Conservation (phyloP, 1,284 basidiomycete species). For the Clitocybe nebularis region DNA sequence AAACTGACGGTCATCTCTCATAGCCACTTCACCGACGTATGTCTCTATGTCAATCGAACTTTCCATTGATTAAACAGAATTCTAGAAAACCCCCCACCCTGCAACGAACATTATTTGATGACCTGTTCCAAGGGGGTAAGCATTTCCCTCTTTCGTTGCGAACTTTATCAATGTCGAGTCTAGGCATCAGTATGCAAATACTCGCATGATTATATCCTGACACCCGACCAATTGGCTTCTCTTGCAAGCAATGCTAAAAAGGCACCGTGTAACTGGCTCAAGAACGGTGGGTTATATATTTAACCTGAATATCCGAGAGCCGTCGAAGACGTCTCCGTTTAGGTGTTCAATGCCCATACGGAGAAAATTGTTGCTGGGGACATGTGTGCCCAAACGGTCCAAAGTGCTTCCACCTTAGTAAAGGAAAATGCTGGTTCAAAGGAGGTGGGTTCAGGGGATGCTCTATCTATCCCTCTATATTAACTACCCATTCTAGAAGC, state of each 20-base stretch:
- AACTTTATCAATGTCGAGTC: slow-evolving; percentile 9
- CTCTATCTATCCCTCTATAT: background rate
- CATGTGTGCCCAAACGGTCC: slow-evolving; percentile 78
- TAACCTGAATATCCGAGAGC: background rate
- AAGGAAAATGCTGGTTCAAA: slow-evolving; percentile 82
- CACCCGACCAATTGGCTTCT: slow-evolving; percentile 60
- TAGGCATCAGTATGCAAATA: slow-evolving; percentile 70
- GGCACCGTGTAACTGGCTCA: slow-evolving; percentile 75
- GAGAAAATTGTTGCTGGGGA: slow-evolving; percentile 73
- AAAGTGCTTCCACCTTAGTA: slow-evolving; percentile 59
- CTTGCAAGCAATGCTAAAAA: slow-evolving; percentile 73
- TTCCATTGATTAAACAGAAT: slow-evolving; percentile 13
- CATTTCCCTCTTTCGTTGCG: slow-evolving; percentile 8
- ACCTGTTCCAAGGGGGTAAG: slow-evolving; percentile 72
- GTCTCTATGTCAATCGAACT: slow-evolving; percentile 18
- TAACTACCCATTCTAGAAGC: slow-evolving; percentile 4
- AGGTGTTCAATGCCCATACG: slow-evolving; percentile 70
- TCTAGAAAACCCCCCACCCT: slow-evolving; percentile 69
- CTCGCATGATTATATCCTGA: slow-evolving; percentile 71
- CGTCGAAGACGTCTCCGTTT: slow-evolving; percentile 3
- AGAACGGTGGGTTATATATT: slow-evolving; percentile 48
- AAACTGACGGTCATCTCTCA: slow-evolving; percentile 15
- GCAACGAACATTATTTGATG: slow-evolving; percentile 78
- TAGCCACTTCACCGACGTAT: slow-evolving; percentile 52
- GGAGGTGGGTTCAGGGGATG: slow-evolving; percentile 47